Conservation (phyloP, 805 yeast species). For the Saccharomycopsis vini region DNA sequence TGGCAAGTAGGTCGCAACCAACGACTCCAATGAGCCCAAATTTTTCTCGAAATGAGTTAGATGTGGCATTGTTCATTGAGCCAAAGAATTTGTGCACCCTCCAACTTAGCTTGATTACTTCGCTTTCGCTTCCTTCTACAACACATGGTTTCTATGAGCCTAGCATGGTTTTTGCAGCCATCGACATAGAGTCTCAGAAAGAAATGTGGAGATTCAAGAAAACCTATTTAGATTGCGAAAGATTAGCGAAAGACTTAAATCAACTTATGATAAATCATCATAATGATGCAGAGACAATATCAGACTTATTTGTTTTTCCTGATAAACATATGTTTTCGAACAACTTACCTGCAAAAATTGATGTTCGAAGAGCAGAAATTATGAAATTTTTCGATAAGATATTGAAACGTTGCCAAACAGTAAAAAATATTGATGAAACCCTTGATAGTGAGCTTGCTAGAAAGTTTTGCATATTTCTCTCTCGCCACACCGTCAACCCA, state of each 20-base stretch:
- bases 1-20: slow-evolving; percentile 11
- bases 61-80: slow-evolving; percentile 41
- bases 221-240: slow-evolving; percentile 46
- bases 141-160: slow-evolving; percentile 47
- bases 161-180: slow-evolving; percentile 49
- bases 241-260: slow-evolving; percentile 47
- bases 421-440: no score
- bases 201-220: slow-evolving; percentile 74
- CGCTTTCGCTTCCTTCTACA: slow-evolving; percentile 32
- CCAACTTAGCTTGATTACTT: slow-evolving; percentile 39
- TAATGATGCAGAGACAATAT: no score
- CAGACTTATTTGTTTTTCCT: slow-evolving; percentile 45
- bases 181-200: slow-evolving; percentile 50
- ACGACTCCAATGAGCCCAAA: slow-evolving; percentile 9
- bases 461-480: slow-evolving; percentile 53
- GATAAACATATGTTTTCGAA: slow-evolving; percentile 50
- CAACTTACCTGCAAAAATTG: slow-evolving; percentile 58
- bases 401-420: no score
- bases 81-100: slow-evolving; percentile 51
- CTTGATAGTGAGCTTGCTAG: slow-evolving; percentile 41
- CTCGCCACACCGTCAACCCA: slow-evolving; percentile 57
- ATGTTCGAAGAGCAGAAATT: slow-evolving; percentile 44
- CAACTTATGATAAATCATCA: no score
- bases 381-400: slow-evolving; percentile 53
- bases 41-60: not conserved